phyloP scores from a whole-genome alignment of 257 asterid species.

The Solanum commersonii region DNA sequence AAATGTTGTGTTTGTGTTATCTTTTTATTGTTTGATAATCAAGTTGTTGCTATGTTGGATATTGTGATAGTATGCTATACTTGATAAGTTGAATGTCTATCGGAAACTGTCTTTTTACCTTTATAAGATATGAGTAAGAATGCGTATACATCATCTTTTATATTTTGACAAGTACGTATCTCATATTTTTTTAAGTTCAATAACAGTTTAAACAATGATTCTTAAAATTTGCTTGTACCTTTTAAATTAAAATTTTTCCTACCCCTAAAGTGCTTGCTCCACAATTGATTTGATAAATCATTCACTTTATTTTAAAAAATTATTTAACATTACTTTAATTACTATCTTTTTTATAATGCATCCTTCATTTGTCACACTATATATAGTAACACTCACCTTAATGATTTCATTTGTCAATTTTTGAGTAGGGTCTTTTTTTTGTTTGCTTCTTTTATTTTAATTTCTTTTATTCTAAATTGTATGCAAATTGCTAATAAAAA shows the following conservation, averaged over 20 bases:
- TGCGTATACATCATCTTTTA: background rate
- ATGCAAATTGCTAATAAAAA: background rate
- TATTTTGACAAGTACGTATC: too few species aligned
- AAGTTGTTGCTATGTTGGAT: background rate
- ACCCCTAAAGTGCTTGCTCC: background rate
- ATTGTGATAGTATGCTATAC: background rate
- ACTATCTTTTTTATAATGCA: background rate
- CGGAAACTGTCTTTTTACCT: background rate
- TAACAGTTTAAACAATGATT: too few species aligned
- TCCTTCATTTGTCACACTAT: background rate
- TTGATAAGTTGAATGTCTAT: too few species aligned
- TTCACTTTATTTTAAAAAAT: background rate
- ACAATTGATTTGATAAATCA: background rate
- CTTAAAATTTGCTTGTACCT: too few species aligned
- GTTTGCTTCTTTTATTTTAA: background rate
- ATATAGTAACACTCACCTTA: background rate
- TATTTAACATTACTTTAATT: background rate
- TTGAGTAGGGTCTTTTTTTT: background rate
- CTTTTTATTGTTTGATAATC: background rate
- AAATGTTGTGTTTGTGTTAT: background rate
- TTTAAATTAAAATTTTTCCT: background rate
- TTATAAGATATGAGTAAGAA: background rate
- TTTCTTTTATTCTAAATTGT: background rate
- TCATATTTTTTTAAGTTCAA: too few species aligned
- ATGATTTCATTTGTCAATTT: background rate